Base-by-base conservation (phyloP, 176 grass and related monocot species). In the Eragrostis curvula region DNA sequence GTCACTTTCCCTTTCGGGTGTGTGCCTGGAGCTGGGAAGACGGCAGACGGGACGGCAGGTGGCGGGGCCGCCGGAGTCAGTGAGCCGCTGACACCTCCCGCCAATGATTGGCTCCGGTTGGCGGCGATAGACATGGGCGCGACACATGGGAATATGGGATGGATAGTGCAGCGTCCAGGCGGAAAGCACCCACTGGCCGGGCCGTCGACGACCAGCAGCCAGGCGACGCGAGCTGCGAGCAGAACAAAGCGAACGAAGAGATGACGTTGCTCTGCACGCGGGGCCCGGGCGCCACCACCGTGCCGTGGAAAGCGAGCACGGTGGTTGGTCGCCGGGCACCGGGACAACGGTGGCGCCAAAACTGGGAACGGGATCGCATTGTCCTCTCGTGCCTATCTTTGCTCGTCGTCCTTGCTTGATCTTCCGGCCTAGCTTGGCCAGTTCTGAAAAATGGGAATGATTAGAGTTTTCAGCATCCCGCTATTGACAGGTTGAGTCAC, bases 291-390 rank as follows among this genome's bases (percentile, higher is more conserved):
- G 24, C 75, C 60, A 48, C 29, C 68, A 47, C 48, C 69, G 27
- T 40, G 49, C 39, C 74, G 86, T 88, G 80, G 55, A 87, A 81
- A 87, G 85, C 30, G 71, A 69, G 41, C 50, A 39, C 40, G 3
- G 50, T 67, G 60, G 42, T 74, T 74, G 71, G 71, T 23, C 28
- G 70, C 48, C 71, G 49, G 28, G 68, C 45, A 86, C 55, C 58
- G 47, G 58, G 51, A 50, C 70, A 50, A 15, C 28, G 44, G 78
- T 83, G 45, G 41, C 40, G 49, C 58, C 80, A 72, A 30, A 65
- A 67, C 50, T 1, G 44, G 41, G 68, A 46, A 56, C 68, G 43
- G 16, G 40, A 12, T 47, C 2, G 32, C 47, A 3, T 12, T 5
- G 1, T 55, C 41, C 50, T 25, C 24, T 75, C 28, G 61, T 85